phyloP scores from a whole-genome alignment of 176 grass and related monocot species.

The Phoenix dactylifera region DNA sequence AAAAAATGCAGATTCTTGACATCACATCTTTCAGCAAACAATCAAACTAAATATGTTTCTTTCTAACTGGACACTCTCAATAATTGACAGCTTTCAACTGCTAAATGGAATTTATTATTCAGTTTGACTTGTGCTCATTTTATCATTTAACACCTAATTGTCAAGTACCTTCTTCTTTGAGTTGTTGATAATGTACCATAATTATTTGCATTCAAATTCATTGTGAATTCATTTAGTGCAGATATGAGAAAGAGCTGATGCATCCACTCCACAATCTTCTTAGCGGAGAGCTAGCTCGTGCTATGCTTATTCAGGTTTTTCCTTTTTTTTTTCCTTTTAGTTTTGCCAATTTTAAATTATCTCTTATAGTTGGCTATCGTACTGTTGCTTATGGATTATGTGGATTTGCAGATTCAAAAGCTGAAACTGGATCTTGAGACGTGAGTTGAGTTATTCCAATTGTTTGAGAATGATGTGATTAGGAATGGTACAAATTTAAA shows the following conservation, averaged over 20 bases:
- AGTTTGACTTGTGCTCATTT: too few relatives aligned
- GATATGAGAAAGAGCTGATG: conserved; percentile 80
- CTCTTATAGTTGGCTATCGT: background rate
- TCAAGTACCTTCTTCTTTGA: too few relatives aligned
- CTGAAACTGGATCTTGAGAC: conserved; percentile 87
- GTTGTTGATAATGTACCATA: too few relatives aligned
- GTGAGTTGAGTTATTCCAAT: conserved; percentile 40
- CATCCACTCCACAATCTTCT: conserved; percentile 70
- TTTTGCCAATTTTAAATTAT: conserved; percentile 9
- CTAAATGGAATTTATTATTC: too few relatives aligned
- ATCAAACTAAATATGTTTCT: too few relatives aligned
- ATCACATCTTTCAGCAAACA: too few relatives aligned
- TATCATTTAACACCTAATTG: too few relatives aligned
- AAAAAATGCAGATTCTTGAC: too few relatives aligned
- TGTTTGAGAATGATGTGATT: conserved; percentile 4
- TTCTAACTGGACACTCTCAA: too few relatives aligned
- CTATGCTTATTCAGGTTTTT: conserved; percentile 95
- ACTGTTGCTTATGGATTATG: background rate
- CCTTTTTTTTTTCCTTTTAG: conserved; percentile 9
- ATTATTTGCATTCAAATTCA: too few relatives aligned
- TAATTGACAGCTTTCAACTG: too few relatives aligned
- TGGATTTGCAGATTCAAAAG: conserved; percentile 80
- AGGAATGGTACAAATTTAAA: too few relatives aligned
- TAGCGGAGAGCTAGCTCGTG: conserved; percentile 73
- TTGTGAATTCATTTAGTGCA: conserved; percentile 28